Base-by-base conservation (phyloP, 1,139 yeast genomes). In the Suhomyces wounanorum region DNA sequence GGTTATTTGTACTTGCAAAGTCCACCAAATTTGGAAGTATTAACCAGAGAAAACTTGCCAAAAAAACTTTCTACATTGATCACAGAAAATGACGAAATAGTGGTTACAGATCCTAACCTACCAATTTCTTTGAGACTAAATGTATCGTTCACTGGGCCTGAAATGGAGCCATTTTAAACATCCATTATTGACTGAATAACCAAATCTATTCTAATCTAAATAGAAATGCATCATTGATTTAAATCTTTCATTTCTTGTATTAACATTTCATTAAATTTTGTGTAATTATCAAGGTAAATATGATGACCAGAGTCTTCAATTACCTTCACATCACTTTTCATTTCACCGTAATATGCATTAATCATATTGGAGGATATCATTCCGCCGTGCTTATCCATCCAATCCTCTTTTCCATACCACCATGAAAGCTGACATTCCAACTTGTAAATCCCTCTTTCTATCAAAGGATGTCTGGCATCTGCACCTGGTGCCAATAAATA, bases 401-500 rank as follows among this genome's bases (percentile, higher is more conserved):
- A 87, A 65, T 87, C 94, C 45, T 82, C 81, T 52, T 79, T 80
- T 1, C 95, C 95, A 58, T 87, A 87, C 60, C 84, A 69, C 94
- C 94, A 87, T 4, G 77, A 63, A 26, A 84, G 70, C 48, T 83
- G 78, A 59, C 85, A 82, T 8, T 70, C 64, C 14, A 82, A 66
- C 33, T 73, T 68, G 40, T 79, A 75, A 7, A 85, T 65, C 7
- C 81, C 78, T 37, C 79, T 55, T 13, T 80, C 78, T 13, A 80
- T 70, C 46, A 87, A 67, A 0, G 94, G 89, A 45, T 69, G 67
- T 55, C 91, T 72, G 0, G 94, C 90, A 44, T 82, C 80, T 1
- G 90, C 95, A 4, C 94, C 95, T 10, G 92, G 89, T 1, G 85
- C 85, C 25, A 87, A 67, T 14, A 85, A 70, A 62, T 81, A 85